Percentiles rank a stretch among this genome's conserved stretches.
Conservation (phyloP, 2,329 filamentous ascomycete genomes). For the Huntiella decipiens region DNA sequence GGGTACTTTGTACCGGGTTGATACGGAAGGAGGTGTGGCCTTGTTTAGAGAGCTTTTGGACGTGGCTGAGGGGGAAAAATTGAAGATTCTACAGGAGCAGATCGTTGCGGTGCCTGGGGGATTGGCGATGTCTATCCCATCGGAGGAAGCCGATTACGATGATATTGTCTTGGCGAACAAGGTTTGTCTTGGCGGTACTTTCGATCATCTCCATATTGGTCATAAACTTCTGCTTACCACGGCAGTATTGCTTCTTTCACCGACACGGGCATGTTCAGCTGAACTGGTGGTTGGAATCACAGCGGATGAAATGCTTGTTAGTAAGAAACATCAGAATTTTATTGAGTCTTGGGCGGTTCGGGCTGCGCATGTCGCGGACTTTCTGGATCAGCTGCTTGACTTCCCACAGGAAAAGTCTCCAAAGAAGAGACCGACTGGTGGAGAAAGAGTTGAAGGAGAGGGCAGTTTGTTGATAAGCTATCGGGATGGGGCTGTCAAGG, state of each 20-base stretch:
- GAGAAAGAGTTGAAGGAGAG: conserved; percentile 2
- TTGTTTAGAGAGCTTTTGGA: conserved; percentile 32
- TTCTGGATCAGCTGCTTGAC: conserved; percentile 32
- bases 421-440: no score
- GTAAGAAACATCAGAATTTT: conserved; percentile 71
- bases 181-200: conserved; percentile 79
- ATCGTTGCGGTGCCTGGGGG: conserved; percentile 34
- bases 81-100: conserved; percentile 29
- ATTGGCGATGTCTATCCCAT: conserved; percentile 15
- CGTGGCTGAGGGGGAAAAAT: conserved; percentile 25
- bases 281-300: conserved; percentile 71
- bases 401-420: conserved; percentile 8
- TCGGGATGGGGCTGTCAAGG: conserved; percentile 37
- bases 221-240: conserved; percentile 95
- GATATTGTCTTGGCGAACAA: no score
- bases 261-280: conserved; percentile 19
- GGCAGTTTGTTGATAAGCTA: conserved; percentile 27
- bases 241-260: conserved; percentile 46
- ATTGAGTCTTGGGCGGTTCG: conserved; percentile 67
- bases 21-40: conserved; percentile 43
- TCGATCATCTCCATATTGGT: conserved; percentile 86
- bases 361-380: conserved; percentile 48
- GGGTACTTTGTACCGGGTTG: conserved; percentile 45
- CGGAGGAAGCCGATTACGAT: not conserved
- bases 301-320: conserved; percentile 64